These are phyloP conservation scores for Calycina herbarum DNA, from an alignment of 2,329 filamentous ascomycete genomes.

Conservation along the genomic window DNA sequence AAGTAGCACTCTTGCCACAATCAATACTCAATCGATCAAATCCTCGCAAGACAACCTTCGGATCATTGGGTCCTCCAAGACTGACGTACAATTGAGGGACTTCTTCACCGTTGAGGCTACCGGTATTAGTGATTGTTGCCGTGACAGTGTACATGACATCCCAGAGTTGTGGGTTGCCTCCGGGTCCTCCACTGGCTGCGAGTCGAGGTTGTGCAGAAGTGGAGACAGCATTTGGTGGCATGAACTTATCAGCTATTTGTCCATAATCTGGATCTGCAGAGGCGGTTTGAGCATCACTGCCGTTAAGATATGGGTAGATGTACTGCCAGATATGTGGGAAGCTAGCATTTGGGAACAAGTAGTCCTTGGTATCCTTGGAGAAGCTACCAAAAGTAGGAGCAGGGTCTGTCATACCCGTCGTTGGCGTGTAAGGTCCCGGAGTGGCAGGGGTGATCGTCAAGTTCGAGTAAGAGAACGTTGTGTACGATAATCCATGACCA, in stretches of 20 bases:
- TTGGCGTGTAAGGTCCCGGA: slow-evolving; percentile 44
- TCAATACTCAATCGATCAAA: slow-evolving; percentile 77
- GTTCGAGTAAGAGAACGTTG: slow-evolving; percentile 73
- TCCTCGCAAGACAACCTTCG: slow-evolving; percentile 66
- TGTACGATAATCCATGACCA: slow-evolving; percentile 78
- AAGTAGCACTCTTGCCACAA: slow-evolving; percentile 66
- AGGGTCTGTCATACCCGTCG: slow-evolving; percentile 58
- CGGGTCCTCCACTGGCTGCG: slow-evolving; percentile 52
- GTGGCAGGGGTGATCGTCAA: slow-evolving; percentile 45
- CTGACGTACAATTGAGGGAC: slow-evolving; percentile 69
- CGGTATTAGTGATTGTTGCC: slow-evolving; percentile 56
- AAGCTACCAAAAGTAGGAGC: slow-evolving; percentile 65
- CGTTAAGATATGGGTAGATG: slow-evolving; percentile 59
- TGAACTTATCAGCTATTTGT: slow-evolving; percentile 35
- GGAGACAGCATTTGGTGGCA: slow-evolving; percentile 46
- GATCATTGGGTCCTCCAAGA: slow-evolving; percentile 76
- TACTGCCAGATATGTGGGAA: slow-evolving; percentile 48
- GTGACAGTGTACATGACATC: slow-evolving; percentile 55
- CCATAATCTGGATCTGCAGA: slow-evolving; percentile 39
- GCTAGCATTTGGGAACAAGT: slow-evolving; percentile 64
- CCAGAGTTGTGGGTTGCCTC: slow-evolving; percentile 55
- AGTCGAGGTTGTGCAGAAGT: slow-evolving; percentile 46
- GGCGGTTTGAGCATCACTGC: slow-evolving; percentile 50
- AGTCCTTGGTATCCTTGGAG: slow-evolving; percentile 63
- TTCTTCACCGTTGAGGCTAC: slow-evolving; percentile 53